Evolutionary conservation across 441 rosid genomes (phyloP).

Genomic region (Isatis lusitanica): DNA sequence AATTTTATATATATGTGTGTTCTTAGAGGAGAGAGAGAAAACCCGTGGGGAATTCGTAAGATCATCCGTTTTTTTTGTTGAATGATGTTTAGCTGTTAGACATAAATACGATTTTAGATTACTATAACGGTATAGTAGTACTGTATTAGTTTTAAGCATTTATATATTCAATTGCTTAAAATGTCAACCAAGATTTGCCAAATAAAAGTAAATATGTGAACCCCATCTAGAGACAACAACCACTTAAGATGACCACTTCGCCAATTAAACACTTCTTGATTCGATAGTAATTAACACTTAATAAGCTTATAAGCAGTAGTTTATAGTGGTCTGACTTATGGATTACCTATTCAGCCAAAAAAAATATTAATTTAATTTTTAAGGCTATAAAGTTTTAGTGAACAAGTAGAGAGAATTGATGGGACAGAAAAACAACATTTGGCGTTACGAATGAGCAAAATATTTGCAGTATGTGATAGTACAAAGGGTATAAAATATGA

Average conservation of each 20-base stretch:
- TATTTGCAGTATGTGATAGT: background rate
- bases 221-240: slow-evolving; percentile 31
- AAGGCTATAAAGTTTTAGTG: background rate
- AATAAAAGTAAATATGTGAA: slow-evolving; percentile 25
- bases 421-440: background rate
- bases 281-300: background rate
- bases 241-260: slow-evolving; percentile 27
- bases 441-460: slow-evolving; percentile 11
- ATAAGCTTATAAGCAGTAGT: no score
- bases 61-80: slow-evolving; percentile 19
- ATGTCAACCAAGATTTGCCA: slow-evolving; percentile 30
- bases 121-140: no score
- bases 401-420: background rate
- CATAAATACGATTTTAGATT: background rate
- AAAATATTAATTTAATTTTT: no score
- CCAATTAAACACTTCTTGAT: slow-evolving; percentile 22
- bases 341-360: slow-evolving; percentile 1
- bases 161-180: slow-evolving; percentile 7
- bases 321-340: background rate
- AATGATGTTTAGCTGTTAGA: slow-evolving; percentile 13
- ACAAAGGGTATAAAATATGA: background rate
- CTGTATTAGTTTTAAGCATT: no score
- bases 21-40: slow-evolving; percentile 1
- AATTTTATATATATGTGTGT: background rate
- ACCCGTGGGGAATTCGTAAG: slow-evolving; percentile 52